Evolutionary conservation across 345 rosid species (phyloP), one percentile per base, ranked within the genome.

Genomic region (Sonneratia caseolaris): DNA sequence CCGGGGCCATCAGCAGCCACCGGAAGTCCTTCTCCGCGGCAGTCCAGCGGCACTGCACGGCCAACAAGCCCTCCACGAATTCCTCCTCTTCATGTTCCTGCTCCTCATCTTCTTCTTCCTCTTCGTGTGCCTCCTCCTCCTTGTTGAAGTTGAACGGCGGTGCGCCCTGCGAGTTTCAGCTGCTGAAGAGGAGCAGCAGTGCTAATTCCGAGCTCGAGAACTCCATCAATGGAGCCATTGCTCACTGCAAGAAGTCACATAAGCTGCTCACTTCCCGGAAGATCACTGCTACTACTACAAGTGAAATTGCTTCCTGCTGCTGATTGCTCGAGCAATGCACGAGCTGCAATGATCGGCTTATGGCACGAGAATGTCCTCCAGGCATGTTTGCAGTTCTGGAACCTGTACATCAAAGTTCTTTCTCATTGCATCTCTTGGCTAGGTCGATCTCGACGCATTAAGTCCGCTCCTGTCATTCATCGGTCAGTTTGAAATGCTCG

Each of bases 1-100:
- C 22, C 48, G 84, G 81, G 61, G 74, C 73, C 71, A 80, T 51
- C 19, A 66, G 68, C 59, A 71, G 70, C 61, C 95, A 89, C 49
- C 86, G 99, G 38, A 90, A 87, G 81, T 92, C 98, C 0, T 95
- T 90, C 79, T 90, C 99, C 15, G 96, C 96, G 12, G 96, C 82
- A 27, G 84, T 92, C 73, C 93, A 84, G 43, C 72, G 88, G 72
- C 90, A 86, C 76, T 84, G 86, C 19, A 68, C 74, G 32, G 59
- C 78, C 13, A 91, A 85, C n/a, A 55, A 55, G 42, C 66, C 37
- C 66, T 59, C 64, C 64, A 68, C 67, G 40, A 24, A 43, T 22
- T 64, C 75, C 9, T 48, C 51, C 15, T 47, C 55, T 73, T 83
- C 82, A 14, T 81, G 88, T 19, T 77, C 80, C 21, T 83, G 91